phyloP scores from a whole-genome alignment of 805 yeast genomes.

The Wickerhamiella domercqiae region DNA sequence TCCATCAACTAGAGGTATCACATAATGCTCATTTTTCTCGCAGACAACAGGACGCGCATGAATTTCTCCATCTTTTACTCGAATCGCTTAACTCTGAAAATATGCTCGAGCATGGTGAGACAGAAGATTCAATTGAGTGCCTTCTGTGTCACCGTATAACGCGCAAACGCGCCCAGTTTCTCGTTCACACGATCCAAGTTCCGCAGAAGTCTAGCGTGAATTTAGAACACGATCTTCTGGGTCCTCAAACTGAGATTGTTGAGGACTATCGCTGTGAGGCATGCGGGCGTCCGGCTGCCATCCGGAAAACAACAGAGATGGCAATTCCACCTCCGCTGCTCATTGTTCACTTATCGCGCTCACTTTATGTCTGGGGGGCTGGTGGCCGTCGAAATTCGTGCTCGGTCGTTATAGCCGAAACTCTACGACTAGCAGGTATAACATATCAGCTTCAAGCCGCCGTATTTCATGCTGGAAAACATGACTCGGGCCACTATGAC shows the following conservation, averaged over 20 bases:
- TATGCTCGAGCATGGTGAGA: constrained; percentile 35
- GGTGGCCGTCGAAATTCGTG: constrained; percentile 64
- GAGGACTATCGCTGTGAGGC: constrained; percentile 60
- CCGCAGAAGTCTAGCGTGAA: constrained; percentile 40
- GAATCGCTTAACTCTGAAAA: constrained; percentile 61
- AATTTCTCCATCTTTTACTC: constrained; percentile 62
- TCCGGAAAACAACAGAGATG: constrained; percentile 48
- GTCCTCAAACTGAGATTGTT: constrained; percentile 47
- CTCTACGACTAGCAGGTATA: constrained; percentile 27
- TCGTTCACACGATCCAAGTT: constrained; percentile 58
- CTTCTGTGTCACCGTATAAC: constrained; percentile 49
- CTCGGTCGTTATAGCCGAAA: constrained; percentile 48
- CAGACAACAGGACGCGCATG: constrained; percentile 92
- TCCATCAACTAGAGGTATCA: constrained; percentile 55
- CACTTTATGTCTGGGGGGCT: constrained; percentile 36
- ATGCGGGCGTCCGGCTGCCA: constrained; percentile 43
- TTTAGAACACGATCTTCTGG: constrained; percentile 41
- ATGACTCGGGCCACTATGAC: constrained; percentile 79
- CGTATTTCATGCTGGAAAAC: constrained; percentile 79
- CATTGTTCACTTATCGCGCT: constrained; percentile 73
- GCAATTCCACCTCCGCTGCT: constrained; percentile 55
- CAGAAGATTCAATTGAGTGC: constrained; percentile 56
- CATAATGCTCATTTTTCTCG: constrained; percentile 61
- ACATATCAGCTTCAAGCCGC: constrained; percentile 52
- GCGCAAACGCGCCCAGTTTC: constrained; percentile 43